A percentile compares a stretch with the other conserved stretches of the same genome.
Conservation (phyloP, 441 rosid genomes). For the Populus tomentosa region DNA sequence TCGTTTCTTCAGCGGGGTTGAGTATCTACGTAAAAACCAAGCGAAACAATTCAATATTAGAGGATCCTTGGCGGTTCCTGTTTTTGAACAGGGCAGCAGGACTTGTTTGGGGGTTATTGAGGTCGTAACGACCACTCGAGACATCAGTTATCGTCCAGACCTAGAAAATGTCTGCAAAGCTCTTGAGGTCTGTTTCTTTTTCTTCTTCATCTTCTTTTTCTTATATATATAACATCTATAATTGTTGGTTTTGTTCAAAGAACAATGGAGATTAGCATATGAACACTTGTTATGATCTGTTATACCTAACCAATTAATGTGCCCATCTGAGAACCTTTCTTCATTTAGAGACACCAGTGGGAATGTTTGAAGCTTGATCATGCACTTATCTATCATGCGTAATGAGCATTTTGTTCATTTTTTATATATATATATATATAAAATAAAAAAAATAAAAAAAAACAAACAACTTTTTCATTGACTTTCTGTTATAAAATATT, state of each 20-base stretch:
- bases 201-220: constrained; percentile 14
- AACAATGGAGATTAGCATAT: neutral
- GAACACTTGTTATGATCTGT: neutral
- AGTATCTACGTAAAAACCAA: constrained; percentile 36
- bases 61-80: constrained; percentile 33
- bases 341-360: neutral
- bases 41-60: constrained; percentile 28
- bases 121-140: constrained; percentile 68
- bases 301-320: neutral
- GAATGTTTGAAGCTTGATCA: neutral
- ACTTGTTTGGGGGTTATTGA: constrained; percentile 92
- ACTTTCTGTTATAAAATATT: neutral
- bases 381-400: neutral
- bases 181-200: constrained; percentile 57
- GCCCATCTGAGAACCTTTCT: neutral
- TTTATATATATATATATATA: no score
- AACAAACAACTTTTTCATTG: neutral
- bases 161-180: constrained; percentile 83
- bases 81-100: constrained; percentile 39
- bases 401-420: neutral
- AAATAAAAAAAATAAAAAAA: no score
- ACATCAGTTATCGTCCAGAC: constrained; percentile 62
- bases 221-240: neutral
- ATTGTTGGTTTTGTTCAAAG: constrained; percentile 7
- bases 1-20: constrained; percentile 40